Base-by-base conservation (phyloP, 1,284 basidiomycete genomes). In the Boletus subluridellus region DNA sequence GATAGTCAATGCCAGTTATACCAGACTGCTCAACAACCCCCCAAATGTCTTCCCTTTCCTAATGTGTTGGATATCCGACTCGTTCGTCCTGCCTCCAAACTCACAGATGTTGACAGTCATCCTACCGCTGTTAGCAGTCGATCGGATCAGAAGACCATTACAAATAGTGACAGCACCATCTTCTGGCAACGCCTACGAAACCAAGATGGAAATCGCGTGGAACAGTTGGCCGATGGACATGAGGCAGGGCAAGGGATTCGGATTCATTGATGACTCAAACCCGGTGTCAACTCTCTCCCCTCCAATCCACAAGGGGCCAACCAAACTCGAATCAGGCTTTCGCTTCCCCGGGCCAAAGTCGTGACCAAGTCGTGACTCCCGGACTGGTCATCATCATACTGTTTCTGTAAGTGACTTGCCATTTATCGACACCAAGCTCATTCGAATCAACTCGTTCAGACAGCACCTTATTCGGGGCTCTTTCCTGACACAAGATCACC, bases 181-280 rank as follows among this genome's bases (percentile, higher is more conserved):
- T 44, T 52, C n/a, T 38, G 46, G 38, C 34, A 49, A 38, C 34
- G 39, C 47, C 44, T 24, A 9, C 14, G 14, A 45, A 52, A 47
- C 57, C 49, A 56, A 58, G 59, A 69, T 65, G 50, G 52, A 55
- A 69, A 67, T 50, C 49, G 46, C 52, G 55, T 50, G 55, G n/a
- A 63, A 52, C 37, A 30, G 60, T 37, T n/a, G 55, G 49, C 49
- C 32, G 26, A 21, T 44, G 42, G 46, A 52, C 66, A 59, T 46
- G 69, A 66, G 66, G 69, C 66, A 49, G 49, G 47, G 54, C 41
- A 49, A 50, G 32, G 48, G 49, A 50, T 45, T 58, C 41, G 37
- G 39, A 39, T 54, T 52, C 54, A 55, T 49, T 41, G 32, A 38
- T 51, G 46, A 51, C 52, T 35, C 45, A 45, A 50, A 52, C 52